phyloP scores from a whole-genome alignment of 352 stramenopile genomes.

The Phytophthora cryptogea region DNA sequence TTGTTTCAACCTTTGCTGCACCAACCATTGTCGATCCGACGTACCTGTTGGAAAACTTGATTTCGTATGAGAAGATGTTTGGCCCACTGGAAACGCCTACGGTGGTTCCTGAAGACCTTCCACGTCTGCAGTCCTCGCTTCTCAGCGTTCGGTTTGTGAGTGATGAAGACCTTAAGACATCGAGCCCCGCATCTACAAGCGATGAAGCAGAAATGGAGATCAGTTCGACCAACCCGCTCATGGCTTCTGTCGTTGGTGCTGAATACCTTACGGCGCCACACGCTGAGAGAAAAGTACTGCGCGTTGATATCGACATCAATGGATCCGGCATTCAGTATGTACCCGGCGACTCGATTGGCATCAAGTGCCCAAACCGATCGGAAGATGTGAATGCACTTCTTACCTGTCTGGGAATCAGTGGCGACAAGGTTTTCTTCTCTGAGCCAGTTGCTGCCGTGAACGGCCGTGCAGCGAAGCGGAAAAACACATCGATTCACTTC shows the following conservation, averaged over 20 bases:
- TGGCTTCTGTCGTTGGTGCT: constrained; percentile 44
- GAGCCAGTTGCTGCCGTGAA: constrained; percentile 37
- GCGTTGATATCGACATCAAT: constrained; percentile 50
- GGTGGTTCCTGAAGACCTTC: constrained; percentile 49
- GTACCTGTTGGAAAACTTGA: constrained; percentile 50
- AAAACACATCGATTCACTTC: constrained; percentile 49
- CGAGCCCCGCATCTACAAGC: background rate
- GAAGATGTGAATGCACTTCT: constrained; percentile 75
- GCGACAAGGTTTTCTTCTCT: constrained; percentile 36
- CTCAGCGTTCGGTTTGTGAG: constrained; percentile 51
- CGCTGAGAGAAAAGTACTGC: constrained; percentile 63
- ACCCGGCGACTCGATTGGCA: constrained; percentile 85
- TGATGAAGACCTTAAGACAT: constrained; percentile 17
- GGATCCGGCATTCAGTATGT: constrained; percentile 64
- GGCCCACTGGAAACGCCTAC: constrained; percentile 38
- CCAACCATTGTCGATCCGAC: constrained; percentile 1
- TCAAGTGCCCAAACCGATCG: constrained; percentile 82
- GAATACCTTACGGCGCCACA: constrained; percentile 54
- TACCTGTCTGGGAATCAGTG: constrained; percentile 47
- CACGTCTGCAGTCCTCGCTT: constrained; percentile 58
- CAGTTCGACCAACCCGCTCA: constrained; percentile 55
- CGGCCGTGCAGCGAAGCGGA: constrained; percentile 31
- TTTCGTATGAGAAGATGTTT: constrained; percentile 70
- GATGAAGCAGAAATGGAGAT: constrained; percentile 33
- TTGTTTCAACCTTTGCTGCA: background rate